Percentiles rank a stretch among this genome's conserved stretches.
These are phyloP conservation scores for Sporothrix brasiliensis DNA, from an alignment of 2,329 filamentous ascomycete species.

Conservation along the genomic window DNA sequence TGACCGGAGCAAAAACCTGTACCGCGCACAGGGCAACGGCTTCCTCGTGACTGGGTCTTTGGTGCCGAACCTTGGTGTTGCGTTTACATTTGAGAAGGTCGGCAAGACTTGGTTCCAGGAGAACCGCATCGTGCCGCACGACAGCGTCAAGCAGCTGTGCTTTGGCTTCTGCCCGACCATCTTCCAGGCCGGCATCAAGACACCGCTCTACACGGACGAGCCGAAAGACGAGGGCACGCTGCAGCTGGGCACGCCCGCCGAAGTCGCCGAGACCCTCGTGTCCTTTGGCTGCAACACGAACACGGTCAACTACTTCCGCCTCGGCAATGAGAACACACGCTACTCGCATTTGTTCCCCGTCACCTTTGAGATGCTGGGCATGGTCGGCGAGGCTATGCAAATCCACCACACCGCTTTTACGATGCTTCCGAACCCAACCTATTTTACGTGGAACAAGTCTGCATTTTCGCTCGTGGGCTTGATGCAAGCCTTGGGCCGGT, in stretches of 20 bases:
- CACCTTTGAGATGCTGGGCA: slow-evolving; percentile 60
- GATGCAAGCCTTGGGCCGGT: slow-evolving; percentile 38
- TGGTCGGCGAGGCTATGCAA: slow-evolving; percentile 56
- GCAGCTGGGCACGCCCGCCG: slow-evolving; percentile 52
- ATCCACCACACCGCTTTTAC: slow-evolving; percentile 55
- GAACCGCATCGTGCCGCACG: slow-evolving; percentile 56
- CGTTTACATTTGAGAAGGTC: slow-evolving; percentile 57
- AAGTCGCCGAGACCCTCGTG: slow-evolving; percentile 57
- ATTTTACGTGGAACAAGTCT: slow-evolving; percentile 55
- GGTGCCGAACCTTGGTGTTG: slow-evolving; percentile 55
- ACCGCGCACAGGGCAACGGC: slow-evolving; percentile 59
- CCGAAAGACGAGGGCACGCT: slow-evolving; percentile 50
- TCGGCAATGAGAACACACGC: slow-evolving; percentile 42
- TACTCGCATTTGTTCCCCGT: slow-evolving; percentile 57
- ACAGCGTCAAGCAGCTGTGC: slow-evolving; percentile 58
- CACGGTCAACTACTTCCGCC: slow-evolving; percentile 52
- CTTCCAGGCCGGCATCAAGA: slow-evolving; percentile 45
- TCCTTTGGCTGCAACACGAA: slow-evolving; percentile 59
- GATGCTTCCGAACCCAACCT: slow-evolving; percentile 60
- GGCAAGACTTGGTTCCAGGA: slow-evolving; percentile 53
- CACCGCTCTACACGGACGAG: slow-evolving; percentile 47
- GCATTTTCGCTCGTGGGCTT: slow-evolving; percentile 51
- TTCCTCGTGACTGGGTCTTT: slow-evolving; percentile 54
- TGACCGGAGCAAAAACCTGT: slow-evolving; percentile 55
- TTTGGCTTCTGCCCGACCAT: slow-evolving; percentile 62